Evolutionary conservation across 306 rosid genomes (phyloP), one percentile per base, ranked within the genome.

Genomic region (Benincasa hispida): DNA sequence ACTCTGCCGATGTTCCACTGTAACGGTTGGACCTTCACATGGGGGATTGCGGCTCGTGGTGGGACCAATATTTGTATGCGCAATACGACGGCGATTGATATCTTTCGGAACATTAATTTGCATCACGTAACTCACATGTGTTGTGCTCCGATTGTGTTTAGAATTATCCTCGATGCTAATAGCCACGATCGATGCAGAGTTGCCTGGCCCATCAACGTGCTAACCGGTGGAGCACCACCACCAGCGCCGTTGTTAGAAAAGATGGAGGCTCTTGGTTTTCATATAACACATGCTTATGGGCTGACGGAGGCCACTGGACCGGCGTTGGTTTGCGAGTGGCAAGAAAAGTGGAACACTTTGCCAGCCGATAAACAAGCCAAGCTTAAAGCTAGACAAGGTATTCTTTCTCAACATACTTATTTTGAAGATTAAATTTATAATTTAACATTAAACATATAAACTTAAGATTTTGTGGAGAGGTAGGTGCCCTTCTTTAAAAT

Each of bases 1-100:
- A 88, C 96, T 6, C 90, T 93, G 0, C 98, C 98, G 0, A 91
- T 93, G 97, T 93, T 93, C 85, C 98, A 93, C 15, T 93, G 98
- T 58, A 93, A 93, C 45, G 98, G 98, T 0, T 93, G 98, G 98
- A 93, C 98, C 22, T 93, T 93, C 87, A 85, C 97, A 0, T 93
- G 98, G 98, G 98, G 98, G 0, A 83, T 90, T 11, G 98, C 97
- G 0, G 98, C 98, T 0, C 91, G 98, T 0, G 98, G 98, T 0
- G 98, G 98, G 0, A 91, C 97, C 1, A 93, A 90, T 17, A 75
- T 93, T 5, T 93, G 98, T 60, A 82, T 93, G 48, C 83, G 98
- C 8, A 86, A 82, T 81, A 67, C 85, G 2, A 45, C 82, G 0
- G 96, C 98, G 2, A 3, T 6, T 10, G 87, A 93, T 68, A 93